Evolutionary conservation across 768 basidiomycete species (phyloP).

Genomic region (Boletus reticulatus): DNA sequence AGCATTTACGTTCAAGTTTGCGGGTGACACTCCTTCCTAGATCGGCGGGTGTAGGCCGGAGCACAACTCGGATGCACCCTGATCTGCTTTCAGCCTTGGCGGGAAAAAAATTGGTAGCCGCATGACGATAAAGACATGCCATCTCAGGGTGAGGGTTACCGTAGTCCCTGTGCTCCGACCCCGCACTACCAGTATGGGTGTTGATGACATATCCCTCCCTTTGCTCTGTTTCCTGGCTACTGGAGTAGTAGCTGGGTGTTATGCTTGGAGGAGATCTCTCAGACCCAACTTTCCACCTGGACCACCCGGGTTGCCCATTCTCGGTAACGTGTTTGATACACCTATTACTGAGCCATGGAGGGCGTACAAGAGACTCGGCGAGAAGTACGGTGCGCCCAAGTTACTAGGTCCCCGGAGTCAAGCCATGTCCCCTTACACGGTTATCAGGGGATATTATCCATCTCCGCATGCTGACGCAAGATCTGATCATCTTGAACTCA

Average conservation of each 20-base stretch:
- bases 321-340: conserved; percentile 8
- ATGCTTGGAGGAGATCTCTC: not conserved
- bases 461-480: conserved; percentile 8
- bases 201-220: not conserved
- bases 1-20: too few relatives aligned
- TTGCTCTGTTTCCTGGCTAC: not conserved
- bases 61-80: not conserved
- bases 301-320: conserved; percentile 4
- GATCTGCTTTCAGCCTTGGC: not conserved
- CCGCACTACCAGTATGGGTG: not conserved
- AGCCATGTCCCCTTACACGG: not conserved
- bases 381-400: conserved; percentile 1
- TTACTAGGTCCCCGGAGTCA: not conserved
- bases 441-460: conserved; percentile 4
- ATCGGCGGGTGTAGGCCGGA: not conserved
- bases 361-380: conserved; percentile 1
- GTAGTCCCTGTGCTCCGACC: not conserved
- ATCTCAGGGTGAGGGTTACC: too few relatives aligned
- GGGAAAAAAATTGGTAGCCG: not conserved
- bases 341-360: conserved; percentile 4
- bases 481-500: conserved; percentile 9
- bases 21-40: not conserved
- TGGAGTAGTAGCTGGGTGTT: not conserved
- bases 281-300: conserved; percentile 1
- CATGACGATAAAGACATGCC: not conserved